Evolutionary conservation across 2,329 filamentous ascomycete genomes (phyloP), one percentile per base, ranked within the genome.

Genomic region (Apiospora koreana): DNA sequence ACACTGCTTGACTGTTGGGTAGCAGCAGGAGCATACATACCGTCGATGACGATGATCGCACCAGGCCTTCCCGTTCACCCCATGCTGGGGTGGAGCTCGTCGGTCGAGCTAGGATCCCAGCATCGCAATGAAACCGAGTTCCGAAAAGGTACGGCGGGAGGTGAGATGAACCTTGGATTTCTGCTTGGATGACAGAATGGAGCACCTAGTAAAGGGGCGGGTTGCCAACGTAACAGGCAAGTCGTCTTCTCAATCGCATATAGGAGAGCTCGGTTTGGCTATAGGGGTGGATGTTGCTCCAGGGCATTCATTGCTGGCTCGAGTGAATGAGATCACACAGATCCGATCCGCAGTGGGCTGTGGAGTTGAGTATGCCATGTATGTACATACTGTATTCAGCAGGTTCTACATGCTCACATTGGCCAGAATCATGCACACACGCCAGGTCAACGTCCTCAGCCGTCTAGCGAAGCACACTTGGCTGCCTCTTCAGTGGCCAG

Each of bases 321-420:
- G 54, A 62, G 28, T 62, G 54, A n/a, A 62, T 62, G 54, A 62
- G 54, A 62, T 62, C 54, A 62, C 54, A 62, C 31, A 62, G n/a
- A n/a, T n/a, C 38, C 54, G 31, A 38, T n/a, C 54, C 54, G 54
- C 31, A 62, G 28, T 62, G 54, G 31, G 31, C 54, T 5, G 54
- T 62, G 54, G 54, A 38, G 54, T 18, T n/a, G 9, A 62, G 31
- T 38, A 62, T 38, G 23, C 4, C 16, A 54, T 18, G 25, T 25
- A 23, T 8, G 14, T 21, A 10, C 1, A 25, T 21, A 18, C 14
- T 1, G 28, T 18, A 8, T 28, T 31, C 23, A 16, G n/a, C n/a
- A n/a, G n/a, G n/a, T n/a, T n/a, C n/a, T 31, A 28, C 25, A 35
- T 35, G 41, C 3, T 2, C 5, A 12, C 5, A 42, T 3, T 35